Percentiles rank a stretch among this genome's conserved stretches.
Conservation (phyloP, 352 stramenopile genomes). For the Phytophthora ramorum region DNA sequence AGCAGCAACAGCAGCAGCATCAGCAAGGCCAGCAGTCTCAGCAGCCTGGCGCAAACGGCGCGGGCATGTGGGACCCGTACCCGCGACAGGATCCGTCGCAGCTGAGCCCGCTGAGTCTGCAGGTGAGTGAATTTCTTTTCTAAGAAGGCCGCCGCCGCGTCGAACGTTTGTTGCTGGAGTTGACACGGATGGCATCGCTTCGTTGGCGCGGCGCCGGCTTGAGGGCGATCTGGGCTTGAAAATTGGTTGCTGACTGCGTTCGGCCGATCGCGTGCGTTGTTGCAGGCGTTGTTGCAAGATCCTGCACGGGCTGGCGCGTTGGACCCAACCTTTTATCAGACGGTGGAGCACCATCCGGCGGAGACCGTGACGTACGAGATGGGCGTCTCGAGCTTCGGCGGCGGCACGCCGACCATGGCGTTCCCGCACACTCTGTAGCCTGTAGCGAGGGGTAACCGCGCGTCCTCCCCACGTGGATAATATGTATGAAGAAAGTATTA, state of each 20-base stretch:
- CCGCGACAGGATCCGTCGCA: conserved; percentile 47
- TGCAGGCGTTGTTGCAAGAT: conserved; percentile 51
- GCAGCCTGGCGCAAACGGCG: conserved; percentile 30
- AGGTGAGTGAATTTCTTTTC: conserved; percentile 64
- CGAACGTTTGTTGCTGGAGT: conserved; percentile 17
- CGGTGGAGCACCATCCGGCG: conserved; percentile 25
- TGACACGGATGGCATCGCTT: conserved; percentile 12
- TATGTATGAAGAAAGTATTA: conserved; percentile 39
- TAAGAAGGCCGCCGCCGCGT: conserved; percentile 27
- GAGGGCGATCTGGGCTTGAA: conserved; percentile 26
- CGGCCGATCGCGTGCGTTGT: conserved; percentile 18
- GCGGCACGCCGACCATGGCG: conserved; percentile 23
- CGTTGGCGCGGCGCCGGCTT: conserved; percentile 17
- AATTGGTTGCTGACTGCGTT: conserved; percentile 39
- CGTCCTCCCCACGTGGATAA: conserved; percentile 10
- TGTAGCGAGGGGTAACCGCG: neutral
- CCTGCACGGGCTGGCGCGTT: conserved; percentile 27
- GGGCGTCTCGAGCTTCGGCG: conserved; percentile 29
- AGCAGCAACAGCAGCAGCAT: conserved; percentile 29
- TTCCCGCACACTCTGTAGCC: conserved; percentile 37
- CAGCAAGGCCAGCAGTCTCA: conserved; percentile 34
- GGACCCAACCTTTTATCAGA: conserved; percentile 45
- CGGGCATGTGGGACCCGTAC: conserved; percentile 50
- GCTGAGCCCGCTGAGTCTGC: conserved; percentile 53
- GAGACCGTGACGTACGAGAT: conserved; percentile 34